Evolutionary conservation across 495 filamentous ascomycete species (phyloP).

Genomic region (Aspergillus hancockii): DNA sequence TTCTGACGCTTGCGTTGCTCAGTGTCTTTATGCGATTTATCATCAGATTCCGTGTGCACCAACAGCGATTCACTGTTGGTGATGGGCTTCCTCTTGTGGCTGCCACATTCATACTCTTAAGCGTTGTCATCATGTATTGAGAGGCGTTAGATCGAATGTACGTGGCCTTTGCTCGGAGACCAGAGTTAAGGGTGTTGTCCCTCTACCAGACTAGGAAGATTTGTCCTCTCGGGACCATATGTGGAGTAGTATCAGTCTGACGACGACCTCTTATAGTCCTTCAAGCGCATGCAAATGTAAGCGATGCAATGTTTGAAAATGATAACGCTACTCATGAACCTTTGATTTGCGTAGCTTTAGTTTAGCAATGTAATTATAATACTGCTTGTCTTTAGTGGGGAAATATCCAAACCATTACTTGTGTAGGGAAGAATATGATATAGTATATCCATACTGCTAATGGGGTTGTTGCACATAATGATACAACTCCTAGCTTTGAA

Average conservation of each 20-base stretch:
- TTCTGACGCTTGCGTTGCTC: not conserved
- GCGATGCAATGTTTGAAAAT: no score
- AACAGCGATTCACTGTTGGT: not conserved
- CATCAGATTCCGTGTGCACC: conserved; percentile 6
- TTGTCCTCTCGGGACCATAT: not conserved
- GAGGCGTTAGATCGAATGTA: conserved; percentile 7
- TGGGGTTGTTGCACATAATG: no score
- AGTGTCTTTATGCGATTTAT: conserved; percentile 1
- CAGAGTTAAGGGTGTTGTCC: not conserved
- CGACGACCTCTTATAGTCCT: not conserved
- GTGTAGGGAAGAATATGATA: not conserved
- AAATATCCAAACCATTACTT: not conserved
- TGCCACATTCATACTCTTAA: not conserved
- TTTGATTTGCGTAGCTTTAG: no score
- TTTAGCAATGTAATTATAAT: not conserved
- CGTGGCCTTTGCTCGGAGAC: not conserved
- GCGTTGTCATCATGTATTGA: conserved; percentile 1
- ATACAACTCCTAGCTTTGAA: not conserved
- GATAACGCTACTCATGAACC: no score
- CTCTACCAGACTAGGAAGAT: not conserved
- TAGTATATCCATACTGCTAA: not conserved
- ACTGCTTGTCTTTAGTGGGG: not conserved
- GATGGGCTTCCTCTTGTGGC: not conserved
- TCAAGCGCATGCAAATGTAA: no score
- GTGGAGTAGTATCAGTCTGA: not conserved